phyloP scores from a whole-genome alignment of 176 grass and related monocot genomes.

The Tillandsia fasciculata region DNA sequence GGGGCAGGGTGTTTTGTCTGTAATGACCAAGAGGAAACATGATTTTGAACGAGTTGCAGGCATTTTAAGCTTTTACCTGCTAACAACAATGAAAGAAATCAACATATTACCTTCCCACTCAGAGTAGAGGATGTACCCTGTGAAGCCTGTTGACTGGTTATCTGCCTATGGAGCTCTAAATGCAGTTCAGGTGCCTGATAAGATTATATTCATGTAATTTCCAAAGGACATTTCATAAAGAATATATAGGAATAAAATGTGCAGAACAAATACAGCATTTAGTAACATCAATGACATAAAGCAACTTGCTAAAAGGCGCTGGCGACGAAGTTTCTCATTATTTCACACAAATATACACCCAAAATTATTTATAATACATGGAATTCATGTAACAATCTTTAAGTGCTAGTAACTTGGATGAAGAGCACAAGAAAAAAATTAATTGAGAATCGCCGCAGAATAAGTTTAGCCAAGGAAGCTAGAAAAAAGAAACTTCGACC shows the following conservation, averaged over 20 bases:
- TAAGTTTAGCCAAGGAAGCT: too few relatives aligned
- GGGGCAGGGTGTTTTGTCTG: too few relatives aligned
- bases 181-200: conserved; percentile 57
- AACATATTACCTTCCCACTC: conserved; percentile 41
- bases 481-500: too few relatives aligned
- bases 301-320: neutral
- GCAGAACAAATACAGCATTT: neutral
- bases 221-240: neutral
- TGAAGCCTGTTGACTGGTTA: conserved; percentile 36
- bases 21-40: neutral
- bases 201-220: neutral
- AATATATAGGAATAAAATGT: conserved; percentile 9
- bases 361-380: neutral
- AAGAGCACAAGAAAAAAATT: too few relatives aligned
- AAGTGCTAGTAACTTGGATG: too few relatives aligned
- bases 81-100: neutral
- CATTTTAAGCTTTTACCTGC: neutral
- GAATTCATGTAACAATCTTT: too few relatives aligned
- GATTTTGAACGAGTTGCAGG: neutral
- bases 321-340: too few relatives aligned
- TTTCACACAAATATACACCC: neutral
- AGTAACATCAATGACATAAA: neutral
- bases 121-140: conserved; percentile 32
- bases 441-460: too few relatives aligned
- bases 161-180: conserved; percentile 55